Base-by-base conservation (phyloP, 257 asterid genomes). In the Petrea volubilis region DNA sequence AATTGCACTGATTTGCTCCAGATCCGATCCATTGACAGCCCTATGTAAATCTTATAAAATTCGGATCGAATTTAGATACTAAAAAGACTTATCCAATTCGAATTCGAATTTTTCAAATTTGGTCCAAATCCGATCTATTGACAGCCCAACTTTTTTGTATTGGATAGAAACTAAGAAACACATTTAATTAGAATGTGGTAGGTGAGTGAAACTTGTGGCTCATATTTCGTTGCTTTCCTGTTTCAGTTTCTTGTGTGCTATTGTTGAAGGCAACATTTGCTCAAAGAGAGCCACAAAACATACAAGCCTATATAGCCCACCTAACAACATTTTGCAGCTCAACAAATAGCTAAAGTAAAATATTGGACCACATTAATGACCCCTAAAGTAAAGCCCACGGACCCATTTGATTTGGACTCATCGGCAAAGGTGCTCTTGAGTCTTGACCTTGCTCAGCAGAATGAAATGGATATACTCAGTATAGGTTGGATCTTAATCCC, bases 131-230 rank as follows among this genome's bases (percentile, higher is more conserved):
- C n/a, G n/a, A n/a, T n/a, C n/a, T n/a, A n/a, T n/a, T n/a, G n/a
- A n/a, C n/a, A n/a, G n/a, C n/a, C n/a, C n/a, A n/a, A n/a, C n/a
- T n/a, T n/a, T n/a, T n/a, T n/a, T n/a, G n/a, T n/a, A n/a, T n/a
- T n/a, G n/a, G n/a, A n/a, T n/a, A n/a, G n/a, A n/a, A n/a, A n/a
- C n/a, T 56, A 25, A 14, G 38, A 24, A 33, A 12, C 33, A 23
- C 6, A 59, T n/a, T 59, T 33, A 1, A 33, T 29, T 34, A 15
- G 38, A 40, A 25, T 13, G 59, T 62, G 72, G 76, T 62, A 5
- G 80, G 31, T 69, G 80, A 43, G 63, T 4, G 25, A 29, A 68
- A 2, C 23, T n/a, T 29, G 64, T 75, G 76, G 80, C n/a, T 43
- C 1, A 43, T 7, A 31, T 27, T 40, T 10, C 15, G 11, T 36